phyloP scores from a whole-genome alignment of 116 monocot genomes.

The Papilionanthe hybrid region DNA sequence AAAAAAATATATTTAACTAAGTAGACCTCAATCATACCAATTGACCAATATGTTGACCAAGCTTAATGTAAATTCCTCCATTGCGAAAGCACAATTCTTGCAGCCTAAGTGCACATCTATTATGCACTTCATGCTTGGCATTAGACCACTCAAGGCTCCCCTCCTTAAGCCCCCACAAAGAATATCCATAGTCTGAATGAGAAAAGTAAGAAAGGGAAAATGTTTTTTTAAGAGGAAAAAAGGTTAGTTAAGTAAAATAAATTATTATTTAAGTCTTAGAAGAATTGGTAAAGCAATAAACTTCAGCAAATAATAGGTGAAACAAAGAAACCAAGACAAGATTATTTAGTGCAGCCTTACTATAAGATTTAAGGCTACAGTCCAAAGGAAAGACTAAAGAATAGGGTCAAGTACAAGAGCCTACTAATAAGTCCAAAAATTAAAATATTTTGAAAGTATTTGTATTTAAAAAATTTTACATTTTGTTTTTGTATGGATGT shows the following conservation, averaged over 20 bases:
- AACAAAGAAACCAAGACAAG: neutral
- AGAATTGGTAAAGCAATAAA: neutral
- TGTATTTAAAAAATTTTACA: no score
- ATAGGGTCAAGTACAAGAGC: no score
- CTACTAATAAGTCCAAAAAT: no score
- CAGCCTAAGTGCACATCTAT: constrained; percentile 55
- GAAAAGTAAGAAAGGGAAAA: neutral
- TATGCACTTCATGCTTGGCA: constrained; percentile 66
- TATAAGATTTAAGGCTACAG: no score
- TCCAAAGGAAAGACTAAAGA: no score
- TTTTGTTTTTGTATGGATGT: no score
- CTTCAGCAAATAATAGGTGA: neutral
- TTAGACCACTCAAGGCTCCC: constrained; percentile 55
- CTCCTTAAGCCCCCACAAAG: constrained; percentile 54
- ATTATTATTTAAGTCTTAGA: neutral
- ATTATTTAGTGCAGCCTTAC: no score
- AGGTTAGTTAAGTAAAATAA: neutral
- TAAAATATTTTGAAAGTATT: no score
- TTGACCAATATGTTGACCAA: constrained; percentile 88
- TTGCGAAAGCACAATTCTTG: constrained; percentile 89
- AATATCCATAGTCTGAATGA: constrained; percentile 66
- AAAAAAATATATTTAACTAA: neutral
- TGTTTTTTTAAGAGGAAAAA: neutral
- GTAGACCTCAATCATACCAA: constrained; percentile 34
- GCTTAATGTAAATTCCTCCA: constrained; percentile 96